Evolutionary conservation across 202 grass and related monocot species (phyloP).

Genomic region (Zoysia matrella): DNA sequence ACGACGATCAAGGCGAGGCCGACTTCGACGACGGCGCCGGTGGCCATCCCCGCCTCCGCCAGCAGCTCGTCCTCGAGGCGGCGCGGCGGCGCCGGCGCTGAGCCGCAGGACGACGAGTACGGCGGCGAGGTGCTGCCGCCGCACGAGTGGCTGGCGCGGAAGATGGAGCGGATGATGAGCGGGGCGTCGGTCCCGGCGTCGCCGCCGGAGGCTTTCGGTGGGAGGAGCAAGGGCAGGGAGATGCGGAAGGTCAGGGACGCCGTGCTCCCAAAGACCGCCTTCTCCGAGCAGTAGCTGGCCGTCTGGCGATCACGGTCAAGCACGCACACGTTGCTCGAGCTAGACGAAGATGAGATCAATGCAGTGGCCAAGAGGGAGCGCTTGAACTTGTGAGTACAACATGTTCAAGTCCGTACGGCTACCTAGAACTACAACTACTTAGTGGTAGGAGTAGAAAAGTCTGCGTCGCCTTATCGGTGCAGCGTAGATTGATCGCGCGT

Average conservation of each 20-base stretch:
- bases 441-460: too few relatives aligned
- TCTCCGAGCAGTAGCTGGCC: conserved; percentile 37
- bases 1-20: conserved; percentile 14
- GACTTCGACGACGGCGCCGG: conserved; percentile 53
- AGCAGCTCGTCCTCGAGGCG: not conserved
- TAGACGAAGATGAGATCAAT: too few relatives aligned
- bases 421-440: too few relatives aligned
- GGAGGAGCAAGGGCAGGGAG: conserved; percentile 75
- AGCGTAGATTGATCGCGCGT: too few relatives aligned
- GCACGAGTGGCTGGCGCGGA: conserved; percentile 88
- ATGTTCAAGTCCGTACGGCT: too few relatives aligned
- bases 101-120: conserved; percentile 47
- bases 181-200: conserved; percentile 23
- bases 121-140: conserved; percentile 48
- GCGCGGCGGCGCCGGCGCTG: not conserved
- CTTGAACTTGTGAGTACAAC: too few relatives aligned
- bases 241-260: conserved; percentile 55
- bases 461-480: too few relatives aligned
- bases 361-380: too few relatives aligned
- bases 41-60: conserved; percentile 59
- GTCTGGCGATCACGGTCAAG: too few relatives aligned
- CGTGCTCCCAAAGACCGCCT: conserved; percentile 58
- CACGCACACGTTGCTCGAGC: too few relatives aligned
- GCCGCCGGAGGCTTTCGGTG: conserved; percentile 61
- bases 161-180: conserved; percentile 72